Base-by-base conservation (phyloP, 192 early-diverging fungal species). In the Blastocladiella britannica region DNA sequence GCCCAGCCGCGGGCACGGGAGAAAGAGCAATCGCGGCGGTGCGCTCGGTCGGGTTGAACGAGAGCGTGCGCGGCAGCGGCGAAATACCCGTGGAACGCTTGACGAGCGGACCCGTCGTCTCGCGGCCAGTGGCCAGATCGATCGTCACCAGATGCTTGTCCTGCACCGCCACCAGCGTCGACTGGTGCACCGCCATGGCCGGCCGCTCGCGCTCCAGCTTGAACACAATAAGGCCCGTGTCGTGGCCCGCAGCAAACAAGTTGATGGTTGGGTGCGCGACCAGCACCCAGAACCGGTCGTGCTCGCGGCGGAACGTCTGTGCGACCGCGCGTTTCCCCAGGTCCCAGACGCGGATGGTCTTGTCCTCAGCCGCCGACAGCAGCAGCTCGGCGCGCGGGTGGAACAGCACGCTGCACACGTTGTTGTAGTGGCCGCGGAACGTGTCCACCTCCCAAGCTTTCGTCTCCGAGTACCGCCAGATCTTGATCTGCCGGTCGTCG, bases 401-500 rank as follows among this genome's bases (percentile, higher is more conserved):
- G 79, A 99, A 99, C 51, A 99, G 66, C 2, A 86, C 86, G 53
- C 79, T 79, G 25, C 86, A 89, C 26, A 99, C 88, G 58, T 96
- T 96, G 79, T 92, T 96, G 72, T 89, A 96, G 70, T 99, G 95
- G 7, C 93, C 95, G 26, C 95, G 83, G 75, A 89, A 95, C 24
- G 91, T 93, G 64, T 99, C 93, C n/a, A 99, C 86, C 67, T 99
- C 95, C 95, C 95, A 99, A 20, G 95, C 95, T 66, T 87, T 83
- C 31, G 87, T 86, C 61, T 99, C 91, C 47, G 51, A 25, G 88
- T 92, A 92, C 63, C 95, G 75, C 95, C 95, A 99, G 25, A 99
- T 77, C 70, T 99, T 99, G 55, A 99, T 81, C 53, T 90, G 88
- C 28, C 93, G 84, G 75, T 99, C 95, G 63, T 99, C 95, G 55